Base-by-base conservation (phyloP, 2,329 filamentous ascomycete species). In the Aspergillus sp. region DNA sequence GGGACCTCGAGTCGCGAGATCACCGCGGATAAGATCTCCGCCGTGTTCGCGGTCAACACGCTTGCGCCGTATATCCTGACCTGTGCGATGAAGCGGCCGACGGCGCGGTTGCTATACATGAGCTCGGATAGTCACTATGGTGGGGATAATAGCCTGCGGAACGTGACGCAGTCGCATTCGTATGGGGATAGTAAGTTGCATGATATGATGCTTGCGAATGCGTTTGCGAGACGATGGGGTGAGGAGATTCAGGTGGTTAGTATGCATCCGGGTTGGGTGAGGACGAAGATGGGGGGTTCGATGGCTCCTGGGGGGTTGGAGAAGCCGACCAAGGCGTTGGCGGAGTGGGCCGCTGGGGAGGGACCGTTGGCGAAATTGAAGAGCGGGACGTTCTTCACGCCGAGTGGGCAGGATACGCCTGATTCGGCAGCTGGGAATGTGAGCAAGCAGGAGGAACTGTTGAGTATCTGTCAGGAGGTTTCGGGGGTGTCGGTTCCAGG, bases 171-270 rank as follows among this genome's bases (percentile, higher is more conserved):
- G 59, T 63, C 64, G 18, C 55, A 81, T 70, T 81, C 80, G 0
- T 87, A 87, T 62, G 75, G 74, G 57, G 82, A 85, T 61, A 82
- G 76, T 59, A 87, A 87, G 69, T 66, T 87, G 32, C 83, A 86
- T 61, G 80, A 84, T 60, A 73, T 84, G 32, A 76, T 87, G 70
- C 75, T 87, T 14, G 81, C 83, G 1, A 84, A 82, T 57, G 82
- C 80, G 2, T 82, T 87, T 59, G 78, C 83, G 0, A 72, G 80
- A 12, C 71, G 76, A 7, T 74, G 73, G 72, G 82, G 79, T 69
- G 67, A 73, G 2, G 67, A 77, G 7, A 78, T 83, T 0, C 72
- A 79, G 62, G 80, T 78, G 36, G 82, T 81, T 49, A 75, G 78
- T 0, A 72, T 83, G 52, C 78, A 84, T 66, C 83, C 83, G 0